Conservation (phyloP, 2,329 filamentous ascomycete species). For the Aureobasidium namibiae region DNA sequence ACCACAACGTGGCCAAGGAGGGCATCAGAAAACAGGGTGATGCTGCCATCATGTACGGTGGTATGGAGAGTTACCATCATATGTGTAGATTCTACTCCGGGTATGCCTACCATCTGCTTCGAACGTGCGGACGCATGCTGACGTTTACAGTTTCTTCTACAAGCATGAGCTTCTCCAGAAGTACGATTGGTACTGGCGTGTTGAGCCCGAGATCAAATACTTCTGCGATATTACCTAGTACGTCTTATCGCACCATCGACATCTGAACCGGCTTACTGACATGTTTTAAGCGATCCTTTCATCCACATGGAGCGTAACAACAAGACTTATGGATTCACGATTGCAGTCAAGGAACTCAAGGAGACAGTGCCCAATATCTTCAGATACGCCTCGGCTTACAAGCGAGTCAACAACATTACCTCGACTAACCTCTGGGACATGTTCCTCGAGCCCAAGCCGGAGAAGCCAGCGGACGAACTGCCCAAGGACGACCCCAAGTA, state of each 20-base stretch:
- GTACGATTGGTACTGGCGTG: constrained; percentile 99
- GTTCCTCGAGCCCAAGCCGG: constrained; percentile 75
- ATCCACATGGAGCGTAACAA: constrained; percentile 87
- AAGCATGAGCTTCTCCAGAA: constrained; percentile 91
- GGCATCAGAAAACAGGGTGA: constrained; percentile 96
- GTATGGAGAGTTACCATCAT: constrained; percentile 96
- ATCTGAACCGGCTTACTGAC: constrained; percentile 25
- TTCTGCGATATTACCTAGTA: constrained; percentile 99
- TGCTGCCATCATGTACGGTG: constrained; percentile 97
- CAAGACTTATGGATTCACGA: constrained; percentile 98
- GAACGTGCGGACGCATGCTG: neutral
- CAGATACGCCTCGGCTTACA: constrained; percentile 97
- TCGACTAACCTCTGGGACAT: constrained; percentile 97
- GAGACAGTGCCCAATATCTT: constrained; percentile 99
- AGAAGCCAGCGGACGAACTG: constrained; percentile 46
- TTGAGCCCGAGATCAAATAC: constrained; percentile 99
- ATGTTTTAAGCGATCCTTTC: constrained; percentile 71
- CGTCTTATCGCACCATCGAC: constrained; percentile 24
- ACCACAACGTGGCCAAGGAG: constrained; percentile 87
- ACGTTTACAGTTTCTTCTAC: constrained; percentile 69
- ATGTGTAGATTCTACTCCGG: constrained; percentile 99
- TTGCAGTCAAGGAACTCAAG: constrained; percentile 93
- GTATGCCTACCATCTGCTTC: constrained; percentile 41
- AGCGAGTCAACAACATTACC: constrained; percentile 79
- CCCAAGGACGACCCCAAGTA: constrained; percentile 50